Percentiles rank a stretch among this genome's conserved stretches.
Evolutionary conservation across 768 basidiomycete species (phyloP).

Genomic region (Podaxis pistillaris): DNA sequence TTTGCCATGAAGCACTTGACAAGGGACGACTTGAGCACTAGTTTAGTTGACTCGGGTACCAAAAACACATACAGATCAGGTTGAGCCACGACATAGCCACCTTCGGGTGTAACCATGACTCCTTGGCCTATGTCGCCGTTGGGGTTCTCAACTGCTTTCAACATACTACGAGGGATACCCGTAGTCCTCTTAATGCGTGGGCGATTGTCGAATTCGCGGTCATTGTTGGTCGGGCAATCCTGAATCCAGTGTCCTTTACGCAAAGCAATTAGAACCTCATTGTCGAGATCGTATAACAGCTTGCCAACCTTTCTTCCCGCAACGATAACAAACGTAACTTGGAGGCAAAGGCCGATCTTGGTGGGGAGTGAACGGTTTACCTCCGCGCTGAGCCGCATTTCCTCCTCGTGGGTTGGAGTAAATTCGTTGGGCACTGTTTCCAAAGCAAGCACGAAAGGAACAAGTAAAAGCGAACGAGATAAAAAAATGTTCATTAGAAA

Average conservation of each 20-base stretch:
- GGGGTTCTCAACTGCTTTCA: constrained; percentile 93
- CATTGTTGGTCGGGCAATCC: constrained; percentile 96
- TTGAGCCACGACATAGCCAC: constrained; percentile 95
- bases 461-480: constrained; percentile 27
- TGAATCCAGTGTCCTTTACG: constrained; percentile 98
- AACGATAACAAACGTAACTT: constrained; percentile 98
- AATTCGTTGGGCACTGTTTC: constrained; percentile 63
- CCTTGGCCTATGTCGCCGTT: constrained; percentile 74
- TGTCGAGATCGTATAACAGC: neutral
- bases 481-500: constrained; percentile 70
- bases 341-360: constrained; percentile 81
- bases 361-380: constrained; percentile 53
- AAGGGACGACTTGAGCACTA: neutral
- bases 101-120: constrained; percentile 98
- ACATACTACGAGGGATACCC: constrained; percentile 96
- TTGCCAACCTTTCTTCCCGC: constrained; percentile 92
- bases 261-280: constrained; percentile 15
- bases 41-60: neutral
- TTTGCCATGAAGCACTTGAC: constrained; percentile 89
- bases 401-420: constrained; percentile 69
- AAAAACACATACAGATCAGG: constrained; percentile 80
- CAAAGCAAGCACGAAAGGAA: constrained; percentile 15
- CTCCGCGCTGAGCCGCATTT: constrained; percentile 57
- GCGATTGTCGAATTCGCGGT: constrained; percentile 90
- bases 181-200: constrained; percentile 98